Evolutionary conservation across 257 asterid species (phyloP), one percentile per base, ranked within the genome.

Genomic region (Nicotiana attenuata): DNA sequence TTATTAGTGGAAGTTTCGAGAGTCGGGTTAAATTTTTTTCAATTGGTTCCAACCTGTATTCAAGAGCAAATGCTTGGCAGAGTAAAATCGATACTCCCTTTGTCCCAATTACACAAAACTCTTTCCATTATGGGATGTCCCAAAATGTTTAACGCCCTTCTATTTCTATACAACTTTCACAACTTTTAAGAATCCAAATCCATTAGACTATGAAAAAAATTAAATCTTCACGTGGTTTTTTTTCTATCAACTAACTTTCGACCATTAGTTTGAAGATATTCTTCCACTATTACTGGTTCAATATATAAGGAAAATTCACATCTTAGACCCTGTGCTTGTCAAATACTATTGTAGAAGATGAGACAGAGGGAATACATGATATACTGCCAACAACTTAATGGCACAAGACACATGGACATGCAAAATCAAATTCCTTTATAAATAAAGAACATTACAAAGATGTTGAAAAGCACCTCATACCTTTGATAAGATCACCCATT

Each of bases 401-500:
- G 60, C 78, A 71, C 20, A 47, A 80, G 10, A 26, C 14, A 15
- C 53, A 65, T 26, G 84, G 77, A 80, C 65, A 77, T 60, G 59
- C 78, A 71, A 71, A 71, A 45, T 45, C 29, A 17, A 17, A 26
- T 47, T 24, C 24, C 38, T 47, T 24, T 75, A 53, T 50, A 50
- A 47, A 24, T 26, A 47, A 24, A 24, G 63, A 50, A 0, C 41
- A 75, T 22, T 3, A 24, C 10, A 24, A 50, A 15, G 79, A 47
- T 35, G 11, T 45, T 77, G 64, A 64, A 78, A 59, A 26, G 24
- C 85, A 73, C 64, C 45, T 69, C 64, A 29, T 85, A 96, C 99
- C 99, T 92, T 96, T 94, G 82, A 96, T 79, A 83, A 96, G 95
- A 90, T 96, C 99, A 84, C 99, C 99, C 99, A 96, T 96, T 89